These are phyloP conservation scores for Coelastrella sp. DNA, from an alignment of 139 green algal genomes.

Conservation along the genomic window DNA sequence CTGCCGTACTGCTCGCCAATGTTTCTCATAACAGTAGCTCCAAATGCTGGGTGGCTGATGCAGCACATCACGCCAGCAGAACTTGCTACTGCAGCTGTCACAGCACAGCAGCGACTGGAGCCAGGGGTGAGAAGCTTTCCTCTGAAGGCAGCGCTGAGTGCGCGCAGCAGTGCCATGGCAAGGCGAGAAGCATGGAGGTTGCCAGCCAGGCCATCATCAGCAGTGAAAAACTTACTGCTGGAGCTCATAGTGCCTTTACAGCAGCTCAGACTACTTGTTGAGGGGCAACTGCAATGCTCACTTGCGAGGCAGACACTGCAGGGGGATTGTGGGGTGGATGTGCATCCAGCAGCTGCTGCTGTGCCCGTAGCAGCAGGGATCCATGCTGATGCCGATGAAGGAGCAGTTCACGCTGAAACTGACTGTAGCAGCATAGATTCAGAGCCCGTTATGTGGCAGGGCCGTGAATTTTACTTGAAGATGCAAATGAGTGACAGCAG, in stretches of 20 bases:
- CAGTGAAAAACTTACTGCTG: background rate
- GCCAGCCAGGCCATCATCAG: slow-evolving; percentile 8
- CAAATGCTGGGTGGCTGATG: background rate
- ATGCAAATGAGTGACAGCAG: background rate
- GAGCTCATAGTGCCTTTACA: background rate
- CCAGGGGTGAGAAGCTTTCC: background rate
- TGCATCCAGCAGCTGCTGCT: background rate
- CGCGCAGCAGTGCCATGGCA: background rate
- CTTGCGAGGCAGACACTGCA: background rate
- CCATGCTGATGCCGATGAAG: background rate
- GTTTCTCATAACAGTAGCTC: slow-evolving; percentile 1
- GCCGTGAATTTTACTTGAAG: background rate
- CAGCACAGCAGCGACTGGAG: background rate
- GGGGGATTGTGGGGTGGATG: background rate
- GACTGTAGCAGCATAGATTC: background rate
- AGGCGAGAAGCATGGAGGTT: background rate
- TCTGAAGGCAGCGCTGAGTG: background rate
- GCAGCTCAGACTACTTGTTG: slow-evolving; percentile 1
- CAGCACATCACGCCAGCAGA: background rate
- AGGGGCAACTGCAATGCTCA: background rate
- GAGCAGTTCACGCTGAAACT: no score
- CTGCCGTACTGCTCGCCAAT: background rate
- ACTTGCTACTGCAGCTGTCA: background rate
- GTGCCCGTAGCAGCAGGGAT: background rate
- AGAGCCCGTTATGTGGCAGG: background rate